Percentiles rank a stretch among this genome's conserved stretches.
phyloP scores from a whole-genome alignment of 768 basidiomycete species.

The Collybia sordida region DNA sequence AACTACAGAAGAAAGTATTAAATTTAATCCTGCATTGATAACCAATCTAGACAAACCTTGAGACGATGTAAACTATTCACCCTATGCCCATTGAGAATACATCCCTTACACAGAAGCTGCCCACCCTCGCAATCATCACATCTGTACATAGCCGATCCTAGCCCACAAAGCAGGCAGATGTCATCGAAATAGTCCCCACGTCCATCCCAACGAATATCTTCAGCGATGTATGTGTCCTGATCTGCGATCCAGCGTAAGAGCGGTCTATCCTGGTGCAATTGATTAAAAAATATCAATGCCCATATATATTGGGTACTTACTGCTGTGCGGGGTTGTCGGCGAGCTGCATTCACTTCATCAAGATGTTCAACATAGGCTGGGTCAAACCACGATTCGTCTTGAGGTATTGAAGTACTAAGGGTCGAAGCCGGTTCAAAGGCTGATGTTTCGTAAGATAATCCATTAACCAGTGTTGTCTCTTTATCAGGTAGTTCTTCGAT shows the following conservation, averaged over 20 bases:
- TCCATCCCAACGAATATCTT: conserved; percentile 4
- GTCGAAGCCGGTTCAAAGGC: not conserved
- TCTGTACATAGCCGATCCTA: not conserved
- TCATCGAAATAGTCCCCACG: conserved; percentile 1
- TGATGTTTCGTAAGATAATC: no score
- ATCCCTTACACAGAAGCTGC: conserved; percentile 2
- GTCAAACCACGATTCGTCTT: not conserved
- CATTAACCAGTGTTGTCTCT: not conserved
- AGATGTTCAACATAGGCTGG: not conserved
- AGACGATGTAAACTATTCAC: conserved; percentile 2
- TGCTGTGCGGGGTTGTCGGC: not conserved
- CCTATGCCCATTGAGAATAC: not conserved
- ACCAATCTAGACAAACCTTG: not conserved
- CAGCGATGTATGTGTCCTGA: conserved; percentile 2
- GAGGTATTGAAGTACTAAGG: no score
- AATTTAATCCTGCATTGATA: not conserved
- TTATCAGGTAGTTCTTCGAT: not conserved
- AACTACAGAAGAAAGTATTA: conserved; percentile 9
- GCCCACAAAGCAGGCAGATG: conserved; percentile 1
- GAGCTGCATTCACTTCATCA: not conserved
- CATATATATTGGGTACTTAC: not conserved
- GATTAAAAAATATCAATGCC: not conserved
- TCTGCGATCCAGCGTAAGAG: conserved; percentile 2
- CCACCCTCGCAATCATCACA: conserved; percentile 3
- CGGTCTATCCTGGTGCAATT: not conserved